Conservation (phyloP, 169 alveolate species). For the Besnoitia besnoiti region DNA sequence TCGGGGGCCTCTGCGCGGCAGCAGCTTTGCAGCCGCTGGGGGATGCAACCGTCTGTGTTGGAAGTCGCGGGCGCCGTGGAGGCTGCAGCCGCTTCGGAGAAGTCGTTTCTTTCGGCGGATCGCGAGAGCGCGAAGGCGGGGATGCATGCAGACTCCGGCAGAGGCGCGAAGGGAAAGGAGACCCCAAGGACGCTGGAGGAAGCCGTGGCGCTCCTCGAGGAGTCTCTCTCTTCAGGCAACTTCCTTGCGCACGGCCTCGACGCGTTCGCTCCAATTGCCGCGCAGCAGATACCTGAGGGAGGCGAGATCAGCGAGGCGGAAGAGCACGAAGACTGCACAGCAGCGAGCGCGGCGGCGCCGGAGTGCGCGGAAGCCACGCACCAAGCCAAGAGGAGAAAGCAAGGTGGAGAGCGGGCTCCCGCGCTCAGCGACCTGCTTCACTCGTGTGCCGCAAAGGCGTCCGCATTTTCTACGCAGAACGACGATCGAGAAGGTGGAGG, state of each 20-base stretch:
- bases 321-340: neutral
- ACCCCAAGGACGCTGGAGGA: neutral
- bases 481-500: too few relatives aligned
- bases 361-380: neutral
- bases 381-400: neutral
- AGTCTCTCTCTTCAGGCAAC: neutral
- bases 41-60: neutral
- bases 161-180: neutral
- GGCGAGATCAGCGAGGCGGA: neutral
- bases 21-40: conserved; percentile 1
- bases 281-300: neutral
- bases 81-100: neutral
- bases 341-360: neutral
- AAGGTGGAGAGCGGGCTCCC: neutral
- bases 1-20: neutral
- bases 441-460: too few relatives aligned
- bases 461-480: too few relatives aligned
- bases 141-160: neutral
- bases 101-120: too few relatives aligned
- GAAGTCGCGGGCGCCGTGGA: neutral
- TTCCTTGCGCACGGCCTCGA: neutral
- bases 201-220: conserved; percentile 2
- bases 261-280: neutral
- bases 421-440: too few relatives aligned
- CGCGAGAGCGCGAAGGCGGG: neutral